Conservation (phyloP, 208 protist genomes). For the Crithidia mellificae region DNA sequence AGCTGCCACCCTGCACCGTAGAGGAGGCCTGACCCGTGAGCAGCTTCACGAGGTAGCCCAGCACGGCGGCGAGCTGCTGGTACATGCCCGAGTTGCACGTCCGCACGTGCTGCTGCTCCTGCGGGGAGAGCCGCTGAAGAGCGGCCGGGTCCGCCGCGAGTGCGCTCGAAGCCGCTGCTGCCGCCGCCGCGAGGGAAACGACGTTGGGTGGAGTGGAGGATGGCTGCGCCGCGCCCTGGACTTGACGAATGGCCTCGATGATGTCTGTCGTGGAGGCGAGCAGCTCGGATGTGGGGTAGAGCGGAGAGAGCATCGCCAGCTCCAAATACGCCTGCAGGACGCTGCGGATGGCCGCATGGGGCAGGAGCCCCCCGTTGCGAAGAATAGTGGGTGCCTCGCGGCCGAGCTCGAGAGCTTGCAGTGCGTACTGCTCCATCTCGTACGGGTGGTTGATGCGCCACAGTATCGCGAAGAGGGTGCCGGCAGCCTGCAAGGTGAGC, state of each 20-base stretch:
- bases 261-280: conserved; percentile 55
- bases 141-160: conserved; percentile 34
- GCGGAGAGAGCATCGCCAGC: conserved; percentile 45
- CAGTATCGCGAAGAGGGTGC: conserved; percentile 64
- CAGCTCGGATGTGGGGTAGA: conserved; percentile 35
- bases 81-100: conserved; percentile 85
- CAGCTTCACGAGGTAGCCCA: conserved; percentile 61
- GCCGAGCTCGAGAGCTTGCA: conserved; percentile 32
- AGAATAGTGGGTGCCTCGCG: conserved; percentile 34
- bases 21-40: conserved; percentile 40
- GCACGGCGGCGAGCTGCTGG: conserved; percentile 75
- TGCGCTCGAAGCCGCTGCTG: neutral
- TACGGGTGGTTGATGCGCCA: conserved; percentile 76
- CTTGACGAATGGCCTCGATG: conserved; percentile 45
- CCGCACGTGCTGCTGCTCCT: conserved; percentile 85
- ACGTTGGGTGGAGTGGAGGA: neutral
- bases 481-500: conserved; percentile 51
- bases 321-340: conserved; percentile 79
- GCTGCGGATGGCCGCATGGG: conserved; percentile 76
- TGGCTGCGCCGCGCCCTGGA: conserved; percentile 44
- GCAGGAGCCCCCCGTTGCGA: conserved; percentile 54
- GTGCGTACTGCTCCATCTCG: conserved; percentile 63
- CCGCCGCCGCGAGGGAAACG: too few relatives aligned
- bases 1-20: too few relatives aligned
- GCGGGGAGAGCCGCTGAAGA: conserved; percentile 60